phyloP scores from a whole-genome alignment of 169 alveolate genomes.

The Eimeria acervulina region DNA sequence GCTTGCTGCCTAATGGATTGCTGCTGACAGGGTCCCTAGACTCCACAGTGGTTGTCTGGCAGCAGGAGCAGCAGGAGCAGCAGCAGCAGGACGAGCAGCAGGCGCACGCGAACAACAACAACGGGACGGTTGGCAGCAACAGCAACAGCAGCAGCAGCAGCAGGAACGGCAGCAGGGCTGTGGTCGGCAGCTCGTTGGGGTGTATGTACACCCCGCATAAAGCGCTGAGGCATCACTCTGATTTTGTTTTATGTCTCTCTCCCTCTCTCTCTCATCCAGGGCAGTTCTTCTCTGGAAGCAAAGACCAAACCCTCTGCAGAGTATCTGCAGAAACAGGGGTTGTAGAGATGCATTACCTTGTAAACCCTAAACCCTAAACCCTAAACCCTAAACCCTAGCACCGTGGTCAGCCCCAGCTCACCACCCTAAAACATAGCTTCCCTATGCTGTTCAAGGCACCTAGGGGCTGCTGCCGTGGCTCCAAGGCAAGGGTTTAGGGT shows the following conservation, averaged over 20 bases:
- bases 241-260: conserved; percentile 19
- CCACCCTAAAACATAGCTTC: neutral
- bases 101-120: neutral
- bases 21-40: conserved; percentile 46
- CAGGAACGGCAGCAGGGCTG: neutral
- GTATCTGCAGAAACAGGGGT: conserved; percentile 17
- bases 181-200: neutral
- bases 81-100: conserved; percentile 8
- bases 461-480: neutral
- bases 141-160: conserved; percentile 45
- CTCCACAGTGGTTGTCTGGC: conserved; percentile 53
- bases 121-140: neutral
- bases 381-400: conserved; percentile 32
- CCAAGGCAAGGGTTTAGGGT: neutral
- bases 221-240: conserved; percentile 48
- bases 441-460: neutral
- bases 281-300: conserved; percentile 53
- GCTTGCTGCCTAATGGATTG: conserved; percentile 46
- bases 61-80: conserved; percentile 19
- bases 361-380: conserved; percentile 63
- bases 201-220: conserved; percentile 42
- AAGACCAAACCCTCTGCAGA: conserved; percentile 46
- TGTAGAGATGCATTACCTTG: conserved; percentile 28
- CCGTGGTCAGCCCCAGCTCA: too few species aligned
- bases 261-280: conserved; percentile 20